Evolutionary conservation across 345 rosid species (phyloP).

Genomic region (Salix suchowensis): DNA sequence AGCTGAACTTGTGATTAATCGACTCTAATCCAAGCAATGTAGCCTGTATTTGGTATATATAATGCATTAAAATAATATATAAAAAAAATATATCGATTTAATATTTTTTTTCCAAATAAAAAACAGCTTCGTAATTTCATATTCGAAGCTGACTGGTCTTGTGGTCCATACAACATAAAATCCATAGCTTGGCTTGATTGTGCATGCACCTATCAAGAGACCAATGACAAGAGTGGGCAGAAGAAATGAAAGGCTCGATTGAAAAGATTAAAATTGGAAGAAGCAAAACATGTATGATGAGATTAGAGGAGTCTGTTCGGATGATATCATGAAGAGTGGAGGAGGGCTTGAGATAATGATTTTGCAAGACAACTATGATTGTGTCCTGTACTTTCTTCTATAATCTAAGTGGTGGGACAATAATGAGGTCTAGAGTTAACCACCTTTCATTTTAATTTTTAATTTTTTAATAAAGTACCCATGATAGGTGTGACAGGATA

Average conservation of each 20-base stretch:
- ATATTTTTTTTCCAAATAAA: no score
- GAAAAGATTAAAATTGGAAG: background rate
- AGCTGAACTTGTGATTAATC: background rate
- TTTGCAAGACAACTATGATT: slow-evolving; percentile 41
- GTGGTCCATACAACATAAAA: slow-evolving; percentile 10
- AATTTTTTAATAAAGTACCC: background rate
- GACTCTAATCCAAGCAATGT: background rate
- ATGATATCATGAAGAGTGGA: slow-evolving; percentile 21
- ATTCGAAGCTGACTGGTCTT: background rate
- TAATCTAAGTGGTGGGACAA: slow-evolving; percentile 11
- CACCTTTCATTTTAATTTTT: background rate
- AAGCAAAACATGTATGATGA: slow-evolving; percentile 19
- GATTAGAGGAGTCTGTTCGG: slow-evolving; percentile 5
- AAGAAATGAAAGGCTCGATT: background rate
- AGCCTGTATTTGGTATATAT: no score
- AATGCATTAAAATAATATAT: no score
- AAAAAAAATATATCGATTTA: no score
- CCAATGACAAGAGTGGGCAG: background rate
- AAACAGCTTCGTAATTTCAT: no score
- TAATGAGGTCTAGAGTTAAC: slow-evolving; percentile 15
- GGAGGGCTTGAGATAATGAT: slow-evolving; percentile 35
- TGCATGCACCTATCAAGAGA: background rate
- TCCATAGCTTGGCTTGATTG: slow-evolving; percentile 11
- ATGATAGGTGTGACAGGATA: background rate
- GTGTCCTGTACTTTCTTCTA: slow-evolving; percentile 49